These are phyloP conservation scores for Septoria petroselini DNA, from an alignment of 2,329 filamentous ascomycete species.

Conservation along the genomic window DNA sequence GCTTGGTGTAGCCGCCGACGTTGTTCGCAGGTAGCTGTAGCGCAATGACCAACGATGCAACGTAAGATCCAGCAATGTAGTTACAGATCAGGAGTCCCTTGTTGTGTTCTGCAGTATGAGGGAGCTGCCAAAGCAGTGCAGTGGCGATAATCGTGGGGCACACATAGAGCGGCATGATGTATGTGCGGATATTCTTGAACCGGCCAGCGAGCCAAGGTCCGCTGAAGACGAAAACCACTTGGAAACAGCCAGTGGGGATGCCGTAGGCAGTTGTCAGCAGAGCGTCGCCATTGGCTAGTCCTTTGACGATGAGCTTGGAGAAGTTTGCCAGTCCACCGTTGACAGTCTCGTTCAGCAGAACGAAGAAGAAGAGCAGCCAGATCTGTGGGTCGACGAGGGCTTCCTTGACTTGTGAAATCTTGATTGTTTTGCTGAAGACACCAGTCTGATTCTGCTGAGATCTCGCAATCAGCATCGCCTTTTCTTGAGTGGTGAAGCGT, in stretches of 20 bases:
- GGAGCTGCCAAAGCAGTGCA: constrained; percentile 52
- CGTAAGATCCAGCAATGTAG: constrained; percentile 51
- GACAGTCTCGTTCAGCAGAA: constrained; percentile 53
- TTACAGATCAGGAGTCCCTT: constrained; percentile 53
- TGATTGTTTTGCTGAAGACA: constrained; percentile 49
- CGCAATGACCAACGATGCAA: constrained; percentile 53
- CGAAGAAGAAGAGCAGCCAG: constrained; percentile 39
- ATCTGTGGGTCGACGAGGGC: constrained; percentile 62
- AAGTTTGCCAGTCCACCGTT: constrained; percentile 56
- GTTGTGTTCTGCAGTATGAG: constrained; percentile 38
- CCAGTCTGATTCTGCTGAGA: constrained; percentile 47
- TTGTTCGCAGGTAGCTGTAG: constrained; percentile 53
- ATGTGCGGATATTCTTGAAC: constrained; percentile 52
- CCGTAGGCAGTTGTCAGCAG: constrained; percentile 52
- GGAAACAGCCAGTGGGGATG: constrained; percentile 55
- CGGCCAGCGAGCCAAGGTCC: constrained; percentile 53
- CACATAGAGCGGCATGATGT: constrained; percentile 53
- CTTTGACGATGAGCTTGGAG: constrained; percentile 55
- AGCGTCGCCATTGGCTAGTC: constrained; percentile 43
- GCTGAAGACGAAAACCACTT: constrained; percentile 53
- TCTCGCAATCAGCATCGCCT: constrained; percentile 49
- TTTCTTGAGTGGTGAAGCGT: constrained; percentile 59
- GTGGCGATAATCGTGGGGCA: constrained; percentile 52
- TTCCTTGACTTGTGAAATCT: constrained; percentile 53
- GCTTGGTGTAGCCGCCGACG: constrained; percentile 50